Evolutionary conservation across 1,139 yeast species (phyloP), one percentile per base, ranked within the genome.

Genomic region (Scheffersomyces cryptocercus): DNA sequence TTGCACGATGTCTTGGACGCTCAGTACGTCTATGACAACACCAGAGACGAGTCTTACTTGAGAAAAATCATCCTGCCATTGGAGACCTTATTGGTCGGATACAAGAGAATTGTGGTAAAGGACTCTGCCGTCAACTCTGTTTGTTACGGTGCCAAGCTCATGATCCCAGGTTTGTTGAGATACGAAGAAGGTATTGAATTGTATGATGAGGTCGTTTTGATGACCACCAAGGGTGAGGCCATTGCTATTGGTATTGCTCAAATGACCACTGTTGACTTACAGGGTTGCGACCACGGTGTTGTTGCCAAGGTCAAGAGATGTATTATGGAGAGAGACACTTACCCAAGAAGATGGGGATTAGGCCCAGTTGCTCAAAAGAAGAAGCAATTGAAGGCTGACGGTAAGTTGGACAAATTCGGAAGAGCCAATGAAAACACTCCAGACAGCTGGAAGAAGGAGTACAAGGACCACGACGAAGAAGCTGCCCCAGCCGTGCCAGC

Each of bases 321-420:
- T 77, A 93, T 93, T 60, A 93, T 93, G 99, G 99, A 93, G 77
- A 86, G 99, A 77, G 99, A 93, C 69, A 83, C 96, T 44, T 93
- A 93, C 71, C 99, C 99, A 73, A 88, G 99, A 81, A 86, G 98
- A 81, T 93, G 99, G 99, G 99, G 99, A 52, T 77, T 93, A 61
- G 99, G 99, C 59, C 99, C 99, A 61, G 89, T 91, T 65, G 99
- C 99, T 51, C 91, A 88, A 73, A 90, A 89, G 85, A 93, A 93
- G 87, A 93, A 93, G 81, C 96, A 91, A 76, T 77, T 93, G 79
- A 93, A 91, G 81, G 88, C 96, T 45, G 97, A 88, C 56, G 99
- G 99, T 61, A 93, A 93, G 74, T 84, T 93, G 61, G 99, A 93
- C 76, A 89, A 91, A 74, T 93, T 73, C 62, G 99, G 99, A 52